Conservation (phyloP, 2,329 filamentous ascomycete species). For the Tolypocladium inflatum region DNA sequence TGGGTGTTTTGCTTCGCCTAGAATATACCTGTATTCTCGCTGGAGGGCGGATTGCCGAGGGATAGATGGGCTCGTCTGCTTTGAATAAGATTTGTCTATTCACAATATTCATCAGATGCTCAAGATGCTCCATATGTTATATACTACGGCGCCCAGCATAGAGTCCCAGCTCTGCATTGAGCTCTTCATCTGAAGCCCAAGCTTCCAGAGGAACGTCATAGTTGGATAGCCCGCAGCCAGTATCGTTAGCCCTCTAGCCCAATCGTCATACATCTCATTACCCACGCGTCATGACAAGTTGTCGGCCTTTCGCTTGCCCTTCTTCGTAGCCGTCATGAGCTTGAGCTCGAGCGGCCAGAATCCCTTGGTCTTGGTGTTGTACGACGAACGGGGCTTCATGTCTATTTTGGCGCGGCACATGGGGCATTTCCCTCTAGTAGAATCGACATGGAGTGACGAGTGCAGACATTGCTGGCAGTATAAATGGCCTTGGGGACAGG, state of each 20-base stretch:
- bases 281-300: conserved; percentile 12
- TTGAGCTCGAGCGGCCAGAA: conserved; percentile 53
- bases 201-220: not conserved
- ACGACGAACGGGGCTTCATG: conserved; percentile 28
- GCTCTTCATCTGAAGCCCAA: not conserved
- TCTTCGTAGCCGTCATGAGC: conserved; percentile 45
- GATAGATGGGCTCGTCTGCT: not conserved
- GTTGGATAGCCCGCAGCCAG: not conserved
- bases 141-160: not conserved
- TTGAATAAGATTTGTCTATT: not conserved
- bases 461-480: conserved; percentile 56
- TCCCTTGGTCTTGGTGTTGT: conserved; percentile 38
- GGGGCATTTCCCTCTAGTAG: conserved; percentile 48
- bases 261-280: not conserved
- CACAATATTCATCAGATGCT: not conserved
- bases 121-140: not conserved
- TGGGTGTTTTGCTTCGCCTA: too few species aligned
- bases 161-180: not conserved
- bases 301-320: conserved; percentile 33
- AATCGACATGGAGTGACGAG: conserved; percentile 47
- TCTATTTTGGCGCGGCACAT: conserved; percentile 55
- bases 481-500: conserved; percentile 43
- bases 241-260: too few species aligned
- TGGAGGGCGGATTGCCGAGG: not conserved
- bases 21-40: not conserved